A percentile compares a stretch with the other conserved stretches of the same genome.
Evolutionary conservation across 495 filamentous ascomycete species (phyloP).

Genomic region (Neurospora pannonica): DNA sequence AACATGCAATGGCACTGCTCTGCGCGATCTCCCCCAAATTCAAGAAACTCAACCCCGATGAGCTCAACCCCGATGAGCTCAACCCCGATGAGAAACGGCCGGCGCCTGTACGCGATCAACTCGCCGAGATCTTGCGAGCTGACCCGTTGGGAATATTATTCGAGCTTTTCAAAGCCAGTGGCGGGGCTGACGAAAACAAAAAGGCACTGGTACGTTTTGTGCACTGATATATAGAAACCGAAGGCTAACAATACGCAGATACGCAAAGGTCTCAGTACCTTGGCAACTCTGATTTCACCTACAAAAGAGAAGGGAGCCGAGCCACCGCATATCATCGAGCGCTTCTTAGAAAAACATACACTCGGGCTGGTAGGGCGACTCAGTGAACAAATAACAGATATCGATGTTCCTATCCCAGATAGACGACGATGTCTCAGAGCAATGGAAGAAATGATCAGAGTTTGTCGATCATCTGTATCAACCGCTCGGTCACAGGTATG

Average conservation of each 20-base stretch:
- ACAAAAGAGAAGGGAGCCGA: conserved; percentile 33
- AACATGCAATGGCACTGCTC: conserved; percentile 58
- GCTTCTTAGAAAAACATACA: conserved; percentile 78
- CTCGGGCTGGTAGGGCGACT: conserved; percentile 82
- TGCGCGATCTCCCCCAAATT: conserved; percentile 59
- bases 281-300: conserved; percentile 54
- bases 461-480: conserved; percentile 58
- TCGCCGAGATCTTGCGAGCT: conserved; percentile 60
- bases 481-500: conserved; percentile 78
- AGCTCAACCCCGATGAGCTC: background rate
- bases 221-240: background rate
- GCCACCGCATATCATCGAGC: conserved; percentile 53
- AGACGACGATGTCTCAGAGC: conserved; percentile 67
- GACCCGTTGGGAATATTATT: conserved; percentile 68
- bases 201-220: conserved; percentile 35
- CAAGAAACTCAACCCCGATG: conserved; percentile 32
- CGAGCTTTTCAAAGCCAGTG: conserved; percentile 75
- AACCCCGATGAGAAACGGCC: background rate
- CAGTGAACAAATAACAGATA: conserved; percentile 71
- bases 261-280: conserved; percentile 54
- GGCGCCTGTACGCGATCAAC: conserved; percentile 12
- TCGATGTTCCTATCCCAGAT: conserved; percentile 44
- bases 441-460: conserved; percentile 77
- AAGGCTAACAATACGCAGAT: conserved; percentile 28
- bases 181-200: conserved; percentile 53